Percentiles rank a stretch among this genome's conserved stretches.
Evolutionary conservation across 306 rosid species (phyloP).

Genomic region (Begonia masoniana): DNA sequence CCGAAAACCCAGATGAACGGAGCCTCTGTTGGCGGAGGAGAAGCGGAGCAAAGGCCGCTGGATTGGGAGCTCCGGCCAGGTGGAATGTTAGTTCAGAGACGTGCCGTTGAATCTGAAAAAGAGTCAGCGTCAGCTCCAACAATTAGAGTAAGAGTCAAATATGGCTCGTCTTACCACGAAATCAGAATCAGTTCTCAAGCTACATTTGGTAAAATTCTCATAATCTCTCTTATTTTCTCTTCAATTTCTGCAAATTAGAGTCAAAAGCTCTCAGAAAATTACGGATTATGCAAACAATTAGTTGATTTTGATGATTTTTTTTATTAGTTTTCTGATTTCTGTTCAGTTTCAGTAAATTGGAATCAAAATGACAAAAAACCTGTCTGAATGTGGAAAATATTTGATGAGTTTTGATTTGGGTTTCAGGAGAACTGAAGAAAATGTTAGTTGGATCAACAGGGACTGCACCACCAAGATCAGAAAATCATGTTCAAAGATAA

Average conservation of each 20-base stretch:
- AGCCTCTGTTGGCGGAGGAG: slow-evolving; percentile 20
- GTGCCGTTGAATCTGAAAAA: slow-evolving; percentile 48
- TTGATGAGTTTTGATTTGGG: neutral
- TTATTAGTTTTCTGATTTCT: neutral
- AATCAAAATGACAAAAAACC: too few species aligned
- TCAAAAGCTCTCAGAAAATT: neutral
- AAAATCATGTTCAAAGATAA: slow-evolving; percentile 72
- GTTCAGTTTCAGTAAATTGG: neutral
- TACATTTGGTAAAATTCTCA: slow-evolving; percentile 46
- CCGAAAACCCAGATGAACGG: slow-evolving; percentile 32
- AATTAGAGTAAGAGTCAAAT: slow-evolving; percentile 69
- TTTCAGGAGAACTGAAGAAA: slow-evolving; percentile 84
- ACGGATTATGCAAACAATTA: neutral
- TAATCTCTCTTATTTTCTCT: neutral
- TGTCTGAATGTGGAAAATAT: neutral
- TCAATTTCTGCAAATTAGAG: neutral
- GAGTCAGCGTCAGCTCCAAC: slow-evolving; percentile 50
- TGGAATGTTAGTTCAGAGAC: slow-evolving; percentile 91
- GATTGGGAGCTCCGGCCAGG: slow-evolving; percentile 98
- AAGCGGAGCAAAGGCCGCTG: slow-evolving; percentile 27
- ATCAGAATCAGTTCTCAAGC: slow-evolving; percentile 71
- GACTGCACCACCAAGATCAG: slow-evolving; percentile 82
- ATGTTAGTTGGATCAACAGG: slow-evolving; percentile 82
- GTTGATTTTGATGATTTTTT: neutral
- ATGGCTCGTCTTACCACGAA: slow-evolving; percentile 68